Conservation (phyloP, 73 alveolate genomes). For the Diophrys appendiculata region DNA sequence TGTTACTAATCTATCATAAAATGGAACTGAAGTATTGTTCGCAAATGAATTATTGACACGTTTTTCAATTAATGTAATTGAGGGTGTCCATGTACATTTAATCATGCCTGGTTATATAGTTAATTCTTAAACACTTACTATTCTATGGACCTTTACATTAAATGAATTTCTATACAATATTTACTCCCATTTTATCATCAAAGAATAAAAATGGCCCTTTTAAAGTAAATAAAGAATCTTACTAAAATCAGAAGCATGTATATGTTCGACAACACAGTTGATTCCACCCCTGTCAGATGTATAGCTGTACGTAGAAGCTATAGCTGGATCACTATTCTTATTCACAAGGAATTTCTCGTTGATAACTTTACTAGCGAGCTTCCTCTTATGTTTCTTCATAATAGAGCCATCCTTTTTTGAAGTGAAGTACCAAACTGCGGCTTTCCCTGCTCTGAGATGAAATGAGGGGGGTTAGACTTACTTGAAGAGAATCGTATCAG, state of each 20-base stretch:
- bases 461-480: too few species aligned
- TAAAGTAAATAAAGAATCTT: neutral
- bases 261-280: constrained; percentile 1
- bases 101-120: too few species aligned
- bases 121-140: too few species aligned
- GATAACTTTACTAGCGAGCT: constrained; percentile 5
- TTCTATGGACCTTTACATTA: neutral
- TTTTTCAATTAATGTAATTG: constrained; percentile 9
- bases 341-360: neutral
- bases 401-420: constrained; percentile 23
- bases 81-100: constrained; percentile 24
- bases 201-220: too few species aligned
- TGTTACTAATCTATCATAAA: constrained; percentile 19
- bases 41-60: neutral
- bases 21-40: neutral
- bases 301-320: constrained; percentile 1
- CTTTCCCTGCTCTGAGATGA: constrained; percentile 25
- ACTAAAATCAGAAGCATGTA: constrained; percentile 11
- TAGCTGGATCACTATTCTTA: neutral
- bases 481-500: constrained; percentile 34
- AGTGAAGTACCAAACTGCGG: constrained; percentile 28
- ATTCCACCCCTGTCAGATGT: neutral
- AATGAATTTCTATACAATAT: constrained; percentile 5
- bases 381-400: constrained; percentile 7
- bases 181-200: neutral